These are phyloP conservation scores for Malassezia sp. DNA, from an alignment of 1,284 basidiomycete genomes.

Conservation along the genomic window DNA sequence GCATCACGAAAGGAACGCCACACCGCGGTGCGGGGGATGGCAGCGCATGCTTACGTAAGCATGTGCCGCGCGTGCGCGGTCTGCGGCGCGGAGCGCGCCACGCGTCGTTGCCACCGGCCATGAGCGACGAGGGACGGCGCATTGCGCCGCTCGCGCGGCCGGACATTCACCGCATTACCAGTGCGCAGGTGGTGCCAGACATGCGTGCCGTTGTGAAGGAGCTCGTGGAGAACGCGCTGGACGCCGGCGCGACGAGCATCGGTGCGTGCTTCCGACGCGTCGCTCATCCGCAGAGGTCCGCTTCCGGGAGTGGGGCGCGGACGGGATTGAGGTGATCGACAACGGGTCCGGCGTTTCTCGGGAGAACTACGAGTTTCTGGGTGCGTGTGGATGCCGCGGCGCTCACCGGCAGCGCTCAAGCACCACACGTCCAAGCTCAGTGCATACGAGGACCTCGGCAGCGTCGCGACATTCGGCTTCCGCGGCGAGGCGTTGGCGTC, in stretches of 20 bases:
- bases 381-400: conserved; percentile 59
- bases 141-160: conserved; percentile 26
- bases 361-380: conserved; percentile 65
- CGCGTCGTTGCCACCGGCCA: no score
- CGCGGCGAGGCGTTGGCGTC: conserved; percentile 90
- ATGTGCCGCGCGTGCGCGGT: no score
- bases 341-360: conserved; percentile 77
- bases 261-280: conserved; percentile 58
- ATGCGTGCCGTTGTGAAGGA: conserved; percentile 88
- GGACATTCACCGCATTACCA: conserved; percentile 55
- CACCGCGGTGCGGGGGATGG: no score
- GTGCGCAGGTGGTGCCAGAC: conserved; percentile 88
- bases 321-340: conserved; percentile 78
- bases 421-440: conserved; percentile 87
- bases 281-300: conserved; percentile 59
- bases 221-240: conserved; percentile 87
- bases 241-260: conserved; percentile 76
- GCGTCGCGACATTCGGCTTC: conserved; percentile 80
- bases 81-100: no score
- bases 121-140: conserved; percentile 1
- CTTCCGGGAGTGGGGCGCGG: conserved; percentile 77
- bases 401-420: no score
- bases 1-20: no score
- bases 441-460: conserved; percentile 62
- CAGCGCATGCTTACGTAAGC: no score